Evolutionary conservation across 2,329 filamentous ascomycete genomes (phyloP).

Genomic region (Mycosphaerella arachidis): DNA sequence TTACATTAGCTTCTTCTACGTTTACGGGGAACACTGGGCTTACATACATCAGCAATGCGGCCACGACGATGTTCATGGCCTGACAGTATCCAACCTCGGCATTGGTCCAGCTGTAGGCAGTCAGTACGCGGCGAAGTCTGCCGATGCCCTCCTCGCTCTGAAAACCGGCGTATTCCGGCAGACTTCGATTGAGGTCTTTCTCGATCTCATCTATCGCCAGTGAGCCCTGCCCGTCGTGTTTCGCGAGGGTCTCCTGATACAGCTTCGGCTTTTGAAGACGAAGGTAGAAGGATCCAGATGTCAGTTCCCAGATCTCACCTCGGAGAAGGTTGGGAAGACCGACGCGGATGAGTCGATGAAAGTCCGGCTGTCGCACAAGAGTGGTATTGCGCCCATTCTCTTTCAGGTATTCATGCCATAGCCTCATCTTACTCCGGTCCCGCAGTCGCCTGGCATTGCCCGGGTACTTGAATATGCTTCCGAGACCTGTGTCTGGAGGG

Average conservation of each 20-base stretch:
- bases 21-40: constrained; percentile 7
- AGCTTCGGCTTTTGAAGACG: constrained; percentile 79
- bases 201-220: constrained; percentile 98
- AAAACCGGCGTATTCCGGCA: constrained; percentile 96
- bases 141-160: constrained; percentile 95
- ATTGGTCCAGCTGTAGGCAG: constrained; percentile 96
- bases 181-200: constrained; percentile 91
- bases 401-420: constrained; percentile 90
- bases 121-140: constrained; percentile 81
- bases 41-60: constrained; percentile 80
- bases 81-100: constrained; percentile 96
- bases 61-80: constrained; percentile 99
- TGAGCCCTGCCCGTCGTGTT: constrained; percentile 80
- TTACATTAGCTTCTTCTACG: constrained; percentile 21
- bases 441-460: constrained; percentile 90
- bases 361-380: constrained; percentile 89
- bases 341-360: constrained; percentile 94
- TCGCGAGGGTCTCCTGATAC: constrained; percentile 77
- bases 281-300: constrained; percentile 84
- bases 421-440: constrained; percentile 91
- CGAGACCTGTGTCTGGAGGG: constrained; percentile 87
- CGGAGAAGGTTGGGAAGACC: constrained; percentile 88
- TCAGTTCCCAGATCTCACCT: constrained; percentile 93
- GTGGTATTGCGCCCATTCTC: constrained; percentile 94
- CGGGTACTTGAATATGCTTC: constrained; percentile 89